Conservation (phyloP, 2,329 filamentous ascomycete genomes). For the Curvularia verruculosa region DNA sequence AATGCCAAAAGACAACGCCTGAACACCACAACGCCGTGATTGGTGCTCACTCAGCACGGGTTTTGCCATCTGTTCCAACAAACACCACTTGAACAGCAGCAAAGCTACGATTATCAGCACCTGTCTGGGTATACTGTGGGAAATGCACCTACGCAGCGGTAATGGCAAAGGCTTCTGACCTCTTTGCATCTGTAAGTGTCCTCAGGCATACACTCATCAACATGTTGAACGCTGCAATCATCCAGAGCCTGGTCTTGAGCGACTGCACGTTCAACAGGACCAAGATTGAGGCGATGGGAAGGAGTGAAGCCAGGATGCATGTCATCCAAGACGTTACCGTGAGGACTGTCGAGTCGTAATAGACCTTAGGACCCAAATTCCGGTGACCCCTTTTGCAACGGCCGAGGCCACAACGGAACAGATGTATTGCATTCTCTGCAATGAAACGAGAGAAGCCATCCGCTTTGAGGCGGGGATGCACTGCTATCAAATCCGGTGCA, state of each 20-base stretch:
- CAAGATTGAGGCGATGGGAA: constrained; percentile 31
- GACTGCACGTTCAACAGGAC: constrained; percentile 21
- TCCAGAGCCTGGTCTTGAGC: constrained; percentile 16
- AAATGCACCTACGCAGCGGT: constrained; percentile 31
- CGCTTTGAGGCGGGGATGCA: constrained; percentile 9
- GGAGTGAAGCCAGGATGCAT: constrained; percentile 26
- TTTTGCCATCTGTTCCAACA: not conserved
- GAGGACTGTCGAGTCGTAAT: constrained; percentile 1
- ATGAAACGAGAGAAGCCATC: constrained; percentile 19
- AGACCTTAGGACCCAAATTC: not conserved
- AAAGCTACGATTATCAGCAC: constrained; percentile 4
- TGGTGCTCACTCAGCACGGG: not conserved
- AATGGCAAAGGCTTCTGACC: constrained; percentile 34
- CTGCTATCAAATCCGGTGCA: constrained; percentile 6
- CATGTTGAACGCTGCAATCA: constrained; percentile 33
- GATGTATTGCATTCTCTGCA: constrained; percentile 9
- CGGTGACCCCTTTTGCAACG: not conserved
- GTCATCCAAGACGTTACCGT: constrained; percentile 26
- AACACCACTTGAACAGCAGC: constrained; percentile 12
- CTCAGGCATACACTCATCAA: constrained; percentile 29
- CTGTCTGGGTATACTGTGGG: too few species aligned
- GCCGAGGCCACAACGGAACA: constrained; percentile 11
- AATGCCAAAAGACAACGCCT: not conserved
- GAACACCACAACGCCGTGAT: not conserved
- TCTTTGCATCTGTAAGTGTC: constrained; percentile 28